Evolutionary conservation across 177 flowering plant species (phyloP), one percentile per base, ranked within the genome.

Genomic region (Vitis hybrid): DNA sequence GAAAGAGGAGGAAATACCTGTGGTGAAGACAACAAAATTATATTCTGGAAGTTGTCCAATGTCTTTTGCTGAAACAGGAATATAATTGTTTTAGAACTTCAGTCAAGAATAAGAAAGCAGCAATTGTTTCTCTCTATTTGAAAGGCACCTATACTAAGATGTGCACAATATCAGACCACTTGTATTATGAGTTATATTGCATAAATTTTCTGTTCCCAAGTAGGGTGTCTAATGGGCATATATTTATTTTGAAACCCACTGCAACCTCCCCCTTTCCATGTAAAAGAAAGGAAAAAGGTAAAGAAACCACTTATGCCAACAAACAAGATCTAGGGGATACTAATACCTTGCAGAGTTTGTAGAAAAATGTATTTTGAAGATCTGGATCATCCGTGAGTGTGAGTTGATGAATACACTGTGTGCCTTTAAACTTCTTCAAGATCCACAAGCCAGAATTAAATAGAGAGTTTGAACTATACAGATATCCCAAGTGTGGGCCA

Each of bases 401-500:
- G 15, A 96, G 93, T 82, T 96, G 99, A 81, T 96, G 98, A 69
- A 96, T 91, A 77, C 97, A 91, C 68, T 80, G 97, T 17, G 92
- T 82, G 55, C 85, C 86, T 76, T 92, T 96, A 61, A 96, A 86
- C 88, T 91, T 96, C 85, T 96, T 96, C 79, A 93, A 70, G 69
- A 96, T 80, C 99, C 99, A 96, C 69, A 96, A 65, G 32, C 99
- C 99, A 15, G 97, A 92, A 79, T 96, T 93, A 71, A 96, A 96
- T 63, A 96, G 77, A 58, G 95, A 88, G 82, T 96, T 96, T 66
- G 98, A 82, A 79, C 98, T 90, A 82, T 90, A 96, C 67, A 96
- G 82, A 79, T 96, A 96, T 70, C 99, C 99, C 81, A 96, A 80
- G 79, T 96, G 99, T 57, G 99, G 99, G 56, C 99, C 99, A 72